Percentiles rank a stretch among this genome's conserved stretches.
phyloP scores from a whole-genome alignment of 1,139 yeast genomes.

The Arxiozyma bovina region DNA sequence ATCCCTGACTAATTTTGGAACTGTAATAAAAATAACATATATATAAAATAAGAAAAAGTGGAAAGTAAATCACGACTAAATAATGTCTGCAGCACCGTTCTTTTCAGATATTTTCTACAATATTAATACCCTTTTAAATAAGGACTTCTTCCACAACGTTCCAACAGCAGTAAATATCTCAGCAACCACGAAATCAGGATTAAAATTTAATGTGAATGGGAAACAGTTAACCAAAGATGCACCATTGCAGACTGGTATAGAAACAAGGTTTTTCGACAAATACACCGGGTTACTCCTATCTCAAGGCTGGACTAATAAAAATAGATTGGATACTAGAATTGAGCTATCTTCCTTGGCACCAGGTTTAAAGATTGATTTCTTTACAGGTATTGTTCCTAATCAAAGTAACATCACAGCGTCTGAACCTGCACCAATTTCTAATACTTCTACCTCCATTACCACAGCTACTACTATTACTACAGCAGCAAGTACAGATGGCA shows the following conservation, averaged over 20 bases:
- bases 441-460: neutral
- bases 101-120: slow-evolving; percentile 86
- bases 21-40: too few species aligned
- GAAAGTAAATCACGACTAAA: too few species aligned
- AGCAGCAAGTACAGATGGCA: neutral
- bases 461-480: neutral
- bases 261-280: slow-evolving; percentile 90
- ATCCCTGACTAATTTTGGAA: too few species aligned
- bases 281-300: slow-evolving; percentile 86
- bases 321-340: slow-evolving; percentile 83
- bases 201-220: slow-evolving; percentile 89
- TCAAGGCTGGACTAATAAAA: slow-evolving; percentile 97
- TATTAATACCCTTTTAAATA: slow-evolving; percentile 79
- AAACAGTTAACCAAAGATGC: slow-evolving; percentile 72
- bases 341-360: slow-evolving; percentile 91
- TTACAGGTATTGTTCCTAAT: slow-evolving; percentile 81
- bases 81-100: slow-evolving; percentile 58
- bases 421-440: neutral
- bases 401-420: slow-evolving; percentile 37
- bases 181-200: slow-evolving; percentile 95
- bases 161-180: slow-evolving; percentile 84
- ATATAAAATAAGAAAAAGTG: too few species aligned
- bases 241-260: slow-evolving; percentile 80
- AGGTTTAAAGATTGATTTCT: slow-evolving; percentile 88
- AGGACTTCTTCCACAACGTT: slow-evolving; percentile 87